Evolutionary conservation across 768 basidiomycete species (phyloP).

Genomic region (Pleurotus djamor): DNA sequence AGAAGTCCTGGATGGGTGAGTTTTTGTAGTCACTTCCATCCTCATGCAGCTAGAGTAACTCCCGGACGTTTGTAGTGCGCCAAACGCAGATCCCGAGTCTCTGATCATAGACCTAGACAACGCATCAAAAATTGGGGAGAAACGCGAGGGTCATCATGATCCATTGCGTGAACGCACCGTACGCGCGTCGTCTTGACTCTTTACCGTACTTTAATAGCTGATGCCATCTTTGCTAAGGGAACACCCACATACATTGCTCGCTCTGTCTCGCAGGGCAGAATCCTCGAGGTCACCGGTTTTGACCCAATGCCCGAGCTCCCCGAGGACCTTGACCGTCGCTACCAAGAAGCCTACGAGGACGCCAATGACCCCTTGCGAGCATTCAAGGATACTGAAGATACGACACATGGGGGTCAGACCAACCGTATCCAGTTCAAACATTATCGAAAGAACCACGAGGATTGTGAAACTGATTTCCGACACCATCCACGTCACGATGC

Average conservation of each 20-base stretch:
- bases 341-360: background rate
- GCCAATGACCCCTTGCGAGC: background rate
- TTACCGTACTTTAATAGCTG: background rate
- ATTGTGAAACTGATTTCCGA: background rate
- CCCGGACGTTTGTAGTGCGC: background rate
- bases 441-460: background rate
- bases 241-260: conserved; percentile 10
- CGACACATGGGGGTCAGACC: background rate
- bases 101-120: background rate
- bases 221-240: background rate
- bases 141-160: too few species aligned
- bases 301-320: background rate
- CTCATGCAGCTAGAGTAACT: background rate
- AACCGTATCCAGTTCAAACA: background rate
- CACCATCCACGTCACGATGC: conserved; percentile 7
- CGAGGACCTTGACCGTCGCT: background rate
- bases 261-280: conserved; percentile 6
- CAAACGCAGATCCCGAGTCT: background rate
- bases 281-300: background rate
- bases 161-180: too few species aligned
- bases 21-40: background rate
- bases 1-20: background rate
- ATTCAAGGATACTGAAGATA: background rate
- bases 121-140: background rate
- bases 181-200: too few species aligned